Base-by-base conservation (phyloP, 1,284 basidiomycete genomes). In the Trichosporon sp. region DNA sequence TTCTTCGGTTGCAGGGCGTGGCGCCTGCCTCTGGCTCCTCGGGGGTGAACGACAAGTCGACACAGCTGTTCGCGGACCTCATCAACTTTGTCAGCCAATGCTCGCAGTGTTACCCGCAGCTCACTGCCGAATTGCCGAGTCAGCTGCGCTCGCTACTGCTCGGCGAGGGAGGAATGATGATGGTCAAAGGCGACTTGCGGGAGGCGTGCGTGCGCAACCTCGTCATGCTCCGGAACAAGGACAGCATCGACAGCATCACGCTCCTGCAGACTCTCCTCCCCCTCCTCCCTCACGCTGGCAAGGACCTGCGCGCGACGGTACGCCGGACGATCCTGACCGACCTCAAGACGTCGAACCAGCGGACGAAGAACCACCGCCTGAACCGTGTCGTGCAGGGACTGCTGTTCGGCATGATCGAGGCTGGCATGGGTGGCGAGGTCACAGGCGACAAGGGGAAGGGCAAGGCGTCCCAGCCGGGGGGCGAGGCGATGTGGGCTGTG, bases 401-500 rank as follows among this genome's bases (percentile, higher is more conserved):
- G 84, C 84, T 99, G 31, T 99, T 99, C 77, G 86, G 87, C 59
- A 98, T 99, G 91, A 88, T 99, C 7, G 94, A 98, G 79, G 86
- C 88, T 34, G 93, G 92, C 13, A 85, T 95, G 88, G 86, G 88
- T 49, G 88, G 83, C 9, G 88, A 92, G 71, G 86, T 92, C 13
- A 73, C 87, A 37, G 89, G 91, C 49, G 86, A 94, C 83, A 91
- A 92, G 81, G 89, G 89, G 16, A 81, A 67, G 44, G 71, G 70
- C 36, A 71, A 74, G 60, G 72, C 68, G 46, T 81, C 79, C 63
- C 79, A 83, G 31, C 82, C 82, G 34, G 86, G 87, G 7, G 90
- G 91, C 37, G 95, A 98, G 74, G 95, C 95, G 2, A 90, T 98
- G 86, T 99, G 96, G 95, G 95, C 96, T 1, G 89, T 99, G 52